phyloP scores from a whole-genome alignment of 306 rosid species.

The Carpinus viminea region DNA sequence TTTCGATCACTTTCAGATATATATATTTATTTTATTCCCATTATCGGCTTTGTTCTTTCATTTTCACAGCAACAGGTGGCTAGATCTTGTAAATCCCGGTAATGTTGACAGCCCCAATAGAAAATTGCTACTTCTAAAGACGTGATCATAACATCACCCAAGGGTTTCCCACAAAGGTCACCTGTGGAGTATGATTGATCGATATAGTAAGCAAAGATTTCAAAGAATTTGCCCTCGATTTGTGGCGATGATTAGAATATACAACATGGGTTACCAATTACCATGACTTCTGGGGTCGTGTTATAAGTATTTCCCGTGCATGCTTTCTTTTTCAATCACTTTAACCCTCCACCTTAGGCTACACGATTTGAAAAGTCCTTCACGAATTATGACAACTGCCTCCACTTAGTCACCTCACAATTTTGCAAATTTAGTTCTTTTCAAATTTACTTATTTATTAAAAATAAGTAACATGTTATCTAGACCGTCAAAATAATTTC shows the following conservation, averaged over 20 bases:
- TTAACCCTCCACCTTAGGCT: slow-evolving; percentile 4
- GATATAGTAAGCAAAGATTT: not conserved
- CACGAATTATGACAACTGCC: slow-evolving; percentile 6
- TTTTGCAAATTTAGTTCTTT: too few species aligned
- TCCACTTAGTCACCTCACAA: not conserved
- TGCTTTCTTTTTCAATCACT: slow-evolving; percentile 28
- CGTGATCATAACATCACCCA: slow-evolving; percentile 18
- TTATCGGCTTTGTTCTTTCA: slow-evolving; percentile 26
- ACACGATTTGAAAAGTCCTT: not conserved
- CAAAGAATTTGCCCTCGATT: not conserved
- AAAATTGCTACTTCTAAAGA: slow-evolving; percentile 19
- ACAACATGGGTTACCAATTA: not conserved
- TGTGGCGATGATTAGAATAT: not conserved
- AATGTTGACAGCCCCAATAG: slow-evolving; percentile 43
- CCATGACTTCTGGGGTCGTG: not conserved
- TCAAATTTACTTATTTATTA: too few species aligned
- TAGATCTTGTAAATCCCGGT: slow-evolving; percentile 46
- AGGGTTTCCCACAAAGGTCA: not conserved
- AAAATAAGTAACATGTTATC: too few species aligned
- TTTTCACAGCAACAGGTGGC: slow-evolving; percentile 37
- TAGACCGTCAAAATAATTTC: too few species aligned
- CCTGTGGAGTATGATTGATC: not conserved
- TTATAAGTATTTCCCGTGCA: slow-evolving; percentile 9
- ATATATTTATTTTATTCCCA: not conserved
- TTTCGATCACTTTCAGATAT: too few species aligned